Evolutionary conservation across 106 monocot genomes (phyloP).

Genomic region (Dendrobium chrysotoxum): DNA sequence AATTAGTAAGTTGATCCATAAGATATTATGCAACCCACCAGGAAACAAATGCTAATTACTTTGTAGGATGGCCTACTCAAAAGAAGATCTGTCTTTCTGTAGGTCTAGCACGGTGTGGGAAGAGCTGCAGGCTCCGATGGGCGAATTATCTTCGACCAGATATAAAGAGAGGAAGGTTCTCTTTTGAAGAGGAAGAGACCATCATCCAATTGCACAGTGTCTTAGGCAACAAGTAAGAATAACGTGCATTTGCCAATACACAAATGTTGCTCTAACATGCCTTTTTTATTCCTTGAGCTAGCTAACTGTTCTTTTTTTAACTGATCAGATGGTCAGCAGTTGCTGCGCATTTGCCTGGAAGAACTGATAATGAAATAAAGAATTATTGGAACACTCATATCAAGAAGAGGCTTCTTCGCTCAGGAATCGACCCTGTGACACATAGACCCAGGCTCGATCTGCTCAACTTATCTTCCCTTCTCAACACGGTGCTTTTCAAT

Average conservation of each 20-base stretch:
- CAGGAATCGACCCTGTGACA: constrained; percentile 68
- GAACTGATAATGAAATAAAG: constrained; percentile 76
- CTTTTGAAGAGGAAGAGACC: constrained; percentile 1
- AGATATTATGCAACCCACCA: no score
- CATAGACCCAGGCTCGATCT: constrained; percentile 57
- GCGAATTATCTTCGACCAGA: constrained; percentile 2
- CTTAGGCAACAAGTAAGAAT: constrained; percentile 3
- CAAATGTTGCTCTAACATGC: no score
- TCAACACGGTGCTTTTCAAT: constrained; percentile 17
- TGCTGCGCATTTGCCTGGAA: constrained; percentile 47
- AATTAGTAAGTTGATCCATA: no score
- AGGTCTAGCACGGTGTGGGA: background rate
- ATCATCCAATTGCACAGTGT: constrained; percentile 1
- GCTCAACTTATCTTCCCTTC: constrained; percentile 51
- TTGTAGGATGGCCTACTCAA: no score
- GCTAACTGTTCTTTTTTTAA: constrained; percentile 29
- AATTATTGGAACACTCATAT: constrained; percentile 74
- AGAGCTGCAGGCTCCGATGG: constrained; percentile 7
- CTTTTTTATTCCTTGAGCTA: no score
- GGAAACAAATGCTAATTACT: no score
- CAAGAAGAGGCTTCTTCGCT: constrained; percentile 65
- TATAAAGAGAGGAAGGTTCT: constrained; percentile 8
- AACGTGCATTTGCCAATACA: background rate
- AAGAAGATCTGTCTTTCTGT: background rate
- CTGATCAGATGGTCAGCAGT: constrained; percentile 62